phyloP scores from a whole-genome alignment of 192 early-diverging fungal species.

The Coemansia interrupta region DNA sequence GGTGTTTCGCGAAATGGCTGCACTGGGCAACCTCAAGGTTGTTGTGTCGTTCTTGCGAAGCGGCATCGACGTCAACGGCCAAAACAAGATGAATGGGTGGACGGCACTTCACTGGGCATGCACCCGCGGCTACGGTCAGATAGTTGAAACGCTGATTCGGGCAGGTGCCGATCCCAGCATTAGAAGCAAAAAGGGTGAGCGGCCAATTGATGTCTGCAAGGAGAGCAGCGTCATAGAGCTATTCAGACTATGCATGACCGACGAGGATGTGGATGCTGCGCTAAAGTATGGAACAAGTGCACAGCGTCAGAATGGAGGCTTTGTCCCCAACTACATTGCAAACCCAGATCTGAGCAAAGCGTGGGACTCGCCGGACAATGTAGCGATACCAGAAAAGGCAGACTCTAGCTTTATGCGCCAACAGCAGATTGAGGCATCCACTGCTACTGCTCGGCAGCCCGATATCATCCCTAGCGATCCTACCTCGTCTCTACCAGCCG shows the following conservation, averaged over 20 bases:
- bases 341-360: slow-evolving; percentile 66
- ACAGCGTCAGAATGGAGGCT: neutral
- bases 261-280: slow-evolving; percentile 1
- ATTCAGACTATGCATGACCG: slow-evolving; percentile 25
- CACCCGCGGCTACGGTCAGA: slow-evolving; percentile 58
- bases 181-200: slow-evolving; percentile 60
- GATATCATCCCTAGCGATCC: no score
- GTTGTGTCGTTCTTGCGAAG: slow-evolving; percentile 60
- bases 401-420: slow-evolving; percentile 37
- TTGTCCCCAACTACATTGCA: slow-evolving; percentile 62
- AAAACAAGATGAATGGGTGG: slow-evolving; percentile 73
- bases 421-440: slow-evolving; percentile 35
- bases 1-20: slow-evolving; percentile 53
- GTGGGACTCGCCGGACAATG: slow-evolving; percentile 63
- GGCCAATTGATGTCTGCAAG: slow-evolving; percentile 61
- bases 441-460: neutral
- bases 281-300: slow-evolving; percentile 4
- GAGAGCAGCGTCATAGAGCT: slow-evolving; percentile 45
- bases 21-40: slow-evolving; percentile 70
- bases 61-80: slow-evolving; percentile 65
- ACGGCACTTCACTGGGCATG: slow-evolving; percentile 75
- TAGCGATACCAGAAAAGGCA: slow-evolving; percentile 14
- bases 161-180: slow-evolving; percentile 61
- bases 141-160: slow-evolving; percentile 60
- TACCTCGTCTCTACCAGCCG: no score